phyloP scores from a whole-genome alignment of 495 filamentous ascomycete species.

The Rhypophila decipiens region DNA sequence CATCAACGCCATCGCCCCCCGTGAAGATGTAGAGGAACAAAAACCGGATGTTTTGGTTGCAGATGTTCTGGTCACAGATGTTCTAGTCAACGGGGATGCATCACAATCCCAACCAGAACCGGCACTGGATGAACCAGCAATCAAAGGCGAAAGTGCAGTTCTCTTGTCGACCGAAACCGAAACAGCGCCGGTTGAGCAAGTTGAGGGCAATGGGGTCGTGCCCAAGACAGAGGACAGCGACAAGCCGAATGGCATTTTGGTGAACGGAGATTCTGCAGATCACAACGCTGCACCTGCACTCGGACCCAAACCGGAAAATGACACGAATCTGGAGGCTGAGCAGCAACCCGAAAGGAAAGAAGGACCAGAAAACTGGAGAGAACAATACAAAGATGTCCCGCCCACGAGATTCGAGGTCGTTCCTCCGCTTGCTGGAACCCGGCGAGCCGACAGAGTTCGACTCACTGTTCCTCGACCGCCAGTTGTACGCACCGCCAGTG shows the following conservation, averaged over 20 bases:
- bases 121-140: conserved; percentile 14
- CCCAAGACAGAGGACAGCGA: neutral
- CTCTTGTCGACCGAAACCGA: conserved; percentile 41
- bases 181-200: conserved; percentile 7
- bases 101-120: conserved; percentile 14
- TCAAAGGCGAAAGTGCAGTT: conserved; percentile 17
- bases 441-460: conserved; percentile 22
- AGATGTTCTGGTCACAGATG: conserved; percentile 21
- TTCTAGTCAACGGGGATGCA: conserved; percentile 27
- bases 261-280: conserved; percentile 16
- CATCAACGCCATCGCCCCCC: conserved; percentile 81
- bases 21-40: conserved; percentile 61
- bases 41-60: conserved; percentile 30
- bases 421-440: conserved; percentile 53
- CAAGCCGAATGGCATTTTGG: conserved; percentile 18
- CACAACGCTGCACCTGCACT: conserved; percentile 13
- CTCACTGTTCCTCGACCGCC: conserved; percentile 26
- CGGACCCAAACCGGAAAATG: no score
- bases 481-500: conserved; percentile 18
- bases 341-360: conserved; percentile 29
- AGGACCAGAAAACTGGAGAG: conserved; percentile 28
- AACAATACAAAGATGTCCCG: conserved; percentile 54
- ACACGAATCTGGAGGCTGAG: no score
- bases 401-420: conserved; percentile 78
- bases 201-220: conserved; percentile 2